Evolutionary conservation across 768 basidiomycete species (phyloP), one percentile per base, ranked within the genome.

Genomic region (Boletus edulis): DNA sequence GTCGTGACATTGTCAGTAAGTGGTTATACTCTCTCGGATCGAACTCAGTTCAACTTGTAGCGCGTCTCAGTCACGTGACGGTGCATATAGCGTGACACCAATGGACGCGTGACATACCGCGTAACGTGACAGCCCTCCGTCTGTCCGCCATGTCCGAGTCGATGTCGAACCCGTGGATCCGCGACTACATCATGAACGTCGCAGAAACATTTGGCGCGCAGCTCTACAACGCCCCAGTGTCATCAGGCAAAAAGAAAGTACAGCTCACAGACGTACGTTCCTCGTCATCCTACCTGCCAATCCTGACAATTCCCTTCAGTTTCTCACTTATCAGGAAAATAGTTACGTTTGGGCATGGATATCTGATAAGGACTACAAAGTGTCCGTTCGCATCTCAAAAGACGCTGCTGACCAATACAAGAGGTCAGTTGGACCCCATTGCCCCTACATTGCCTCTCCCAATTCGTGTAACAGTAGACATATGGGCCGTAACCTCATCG

Each of bases 321-420:
- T 86, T 58, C 67, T 88, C 24, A 83, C 83, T 8, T 81, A 73
- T 58, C 75, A 75, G 18, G 61, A 64, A 6, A 64, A 76, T 35
- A 73, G 77, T 42, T 72, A 75, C n/a, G 63, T 88, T 17, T 91
- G 88, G 87, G 86, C 81, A 1, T 70, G 72, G 43, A 66, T 84
- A 14, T 87, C 86, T 2, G 88, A 91, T 67, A 83, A 80, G 62
- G 56, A 71, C 3, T 61, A 79, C 54, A 59, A 57, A 14, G 70
- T 88, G 17, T 78, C 83, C 5, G 75, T 83, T 5, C 80, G 80
- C 32, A 80, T 90, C 61, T 79, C 75, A 38, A 74, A 71, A 58
- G 73, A 79, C 6, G 85, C 86, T 1, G 68, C 83, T 14, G 62
- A 65, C 31, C 63, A 70, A 17, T 86, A 77, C 62, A 69, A 69